Evolutionary conservation across 2,329 filamentous ascomycete genomes (phyloP).

Genomic region (Zymoseptoria ardabiliae): DNA sequence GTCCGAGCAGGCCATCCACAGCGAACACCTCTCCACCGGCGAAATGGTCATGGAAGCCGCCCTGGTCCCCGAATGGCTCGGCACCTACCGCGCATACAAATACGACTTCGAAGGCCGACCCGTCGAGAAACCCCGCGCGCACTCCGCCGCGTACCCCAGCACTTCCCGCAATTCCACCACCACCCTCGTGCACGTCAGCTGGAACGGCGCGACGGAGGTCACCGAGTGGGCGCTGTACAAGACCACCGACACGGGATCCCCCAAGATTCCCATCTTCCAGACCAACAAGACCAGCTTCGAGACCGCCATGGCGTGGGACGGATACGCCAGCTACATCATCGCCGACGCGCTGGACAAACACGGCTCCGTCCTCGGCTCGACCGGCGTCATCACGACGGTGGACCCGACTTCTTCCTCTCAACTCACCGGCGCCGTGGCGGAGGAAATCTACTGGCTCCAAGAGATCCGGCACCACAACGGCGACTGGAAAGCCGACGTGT

Average conservation of each 20-base stretch:
- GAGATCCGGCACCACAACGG: constrained; percentile 6
- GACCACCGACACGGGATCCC: constrained; percentile 8
- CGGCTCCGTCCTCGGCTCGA: constrained; percentile 3
- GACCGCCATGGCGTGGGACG: constrained; percentile 11
- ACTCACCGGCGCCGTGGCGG: constrained; percentile 8
- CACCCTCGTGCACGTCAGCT: constrained; percentile 42
- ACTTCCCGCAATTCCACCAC: constrained; percentile 13
- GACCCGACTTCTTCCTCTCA: not conserved
- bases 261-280: constrained; percentile 8
- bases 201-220: constrained; percentile 38
- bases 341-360: constrained; percentile 13
- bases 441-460: constrained; percentile 13
- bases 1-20: constrained; percentile 21
- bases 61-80: constrained; percentile 26
- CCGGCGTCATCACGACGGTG: constrained; percentile 1
- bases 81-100: constrained; percentile 46
- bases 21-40: constrained; percentile 38
- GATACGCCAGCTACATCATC: constrained; percentile 12
- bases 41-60: constrained; percentile 42
- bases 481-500: constrained; percentile 4
- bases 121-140: constrained; percentile 24
- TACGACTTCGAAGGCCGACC: constrained; percentile 38
- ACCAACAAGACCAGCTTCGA: constrained; percentile 13
- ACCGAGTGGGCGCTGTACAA: constrained; percentile 12
- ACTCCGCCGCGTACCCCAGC: constrained; percentile 23